phyloP scores from a whole-genome alignment of 768 basidiomycete genomes.

The Porphyrellus cyaneotinctus region DNA sequence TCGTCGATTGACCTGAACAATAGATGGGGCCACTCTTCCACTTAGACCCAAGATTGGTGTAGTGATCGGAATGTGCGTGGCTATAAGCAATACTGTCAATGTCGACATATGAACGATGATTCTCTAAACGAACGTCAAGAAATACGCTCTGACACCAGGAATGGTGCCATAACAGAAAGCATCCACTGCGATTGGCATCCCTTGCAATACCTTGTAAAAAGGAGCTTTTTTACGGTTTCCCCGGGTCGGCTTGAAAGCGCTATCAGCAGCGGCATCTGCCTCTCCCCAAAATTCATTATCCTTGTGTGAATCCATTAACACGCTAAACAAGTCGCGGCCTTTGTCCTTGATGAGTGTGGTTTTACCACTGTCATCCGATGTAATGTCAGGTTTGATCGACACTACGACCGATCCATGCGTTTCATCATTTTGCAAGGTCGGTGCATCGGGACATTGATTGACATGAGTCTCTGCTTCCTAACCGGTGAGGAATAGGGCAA shows the following conservation, averaged over 20 bases:
- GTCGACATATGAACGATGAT: neutral
- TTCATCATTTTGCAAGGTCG: constrained; percentile 11
- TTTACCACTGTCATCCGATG: neutral
- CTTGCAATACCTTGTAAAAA: constrained; percentile 93
- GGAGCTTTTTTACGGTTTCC: constrained; percentile 72
- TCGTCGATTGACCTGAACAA: constrained; percentile 57
- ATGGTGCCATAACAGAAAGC: constrained; percentile 94
- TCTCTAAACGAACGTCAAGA: constrained; percentile 61
- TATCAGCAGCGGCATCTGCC: constrained; percentile 53
- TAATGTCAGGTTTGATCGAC: neutral
- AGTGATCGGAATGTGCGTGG: constrained; percentile 97
- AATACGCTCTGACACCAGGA: constrained; percentile 86
- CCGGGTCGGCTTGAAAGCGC: constrained; percentile 43
- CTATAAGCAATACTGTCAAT: constrained; percentile 37
- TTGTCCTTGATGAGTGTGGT: neutral
- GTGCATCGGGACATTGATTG: constrained; percentile 49
- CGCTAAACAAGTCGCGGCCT: constrained; percentile 54
- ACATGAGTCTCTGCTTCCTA: constrained; percentile 55
- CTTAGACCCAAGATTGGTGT: constrained; percentile 82
- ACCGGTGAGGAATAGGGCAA: neutral
- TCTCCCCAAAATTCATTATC: constrained; percentile 86
- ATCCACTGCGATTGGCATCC: constrained; percentile 98
- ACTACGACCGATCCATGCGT: neutral
- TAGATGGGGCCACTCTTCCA: constrained; percentile 96
- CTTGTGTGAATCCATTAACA: constrained; percentile 86